Evolutionary conservation across 1,284 basidiomycete species (phyloP).

Genomic region (Caloboletus inedulis): DNA sequence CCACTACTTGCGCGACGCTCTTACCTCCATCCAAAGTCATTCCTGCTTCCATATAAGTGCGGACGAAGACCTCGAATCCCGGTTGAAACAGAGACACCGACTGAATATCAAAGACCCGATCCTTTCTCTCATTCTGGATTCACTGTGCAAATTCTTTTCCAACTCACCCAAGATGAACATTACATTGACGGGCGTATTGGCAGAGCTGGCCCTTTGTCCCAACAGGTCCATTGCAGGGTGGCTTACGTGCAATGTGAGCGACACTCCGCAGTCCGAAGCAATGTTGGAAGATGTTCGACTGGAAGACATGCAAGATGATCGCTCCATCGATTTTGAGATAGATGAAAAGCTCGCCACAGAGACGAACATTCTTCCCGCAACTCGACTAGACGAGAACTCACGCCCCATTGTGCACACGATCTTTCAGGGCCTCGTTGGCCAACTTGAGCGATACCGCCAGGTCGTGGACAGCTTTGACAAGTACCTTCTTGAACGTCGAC

Average conservation of each 20-base stretch:
- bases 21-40: constrained; percentile 66
- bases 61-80: constrained; percentile 37
- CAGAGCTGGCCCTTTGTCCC: constrained; percentile 78
- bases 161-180: constrained; percentile 88
- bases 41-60: constrained; percentile 49
- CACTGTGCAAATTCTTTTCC: constrained; percentile 75
- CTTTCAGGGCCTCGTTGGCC: constrained; percentile 72
- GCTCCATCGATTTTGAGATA: constrained; percentile 72
- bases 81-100: constrained; percentile 58
- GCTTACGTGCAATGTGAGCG: constrained; percentile 66
- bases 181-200: constrained; percentile 79
- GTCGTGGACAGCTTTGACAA: constrained; percentile 79
- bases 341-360: constrained; percentile 63
- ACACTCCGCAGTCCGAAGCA: constrained; percentile 26
- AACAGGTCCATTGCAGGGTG: constrained; percentile 85
- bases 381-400: constrained; percentile 64
- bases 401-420: constrained; percentile 78
- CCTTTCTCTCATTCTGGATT: constrained; percentile 67
- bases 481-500: constrained; percentile 80
- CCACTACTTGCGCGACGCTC: constrained; percentile 79
- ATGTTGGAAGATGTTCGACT: constrained; percentile 19
- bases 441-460: constrained; percentile 76
- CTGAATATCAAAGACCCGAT: constrained; percentile 80
- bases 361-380: constrained; percentile 56
- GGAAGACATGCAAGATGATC: constrained; percentile 60